Conservation (phyloP, 495 filamentous ascomycete species). For the Pyronema domesticum region DNA sequence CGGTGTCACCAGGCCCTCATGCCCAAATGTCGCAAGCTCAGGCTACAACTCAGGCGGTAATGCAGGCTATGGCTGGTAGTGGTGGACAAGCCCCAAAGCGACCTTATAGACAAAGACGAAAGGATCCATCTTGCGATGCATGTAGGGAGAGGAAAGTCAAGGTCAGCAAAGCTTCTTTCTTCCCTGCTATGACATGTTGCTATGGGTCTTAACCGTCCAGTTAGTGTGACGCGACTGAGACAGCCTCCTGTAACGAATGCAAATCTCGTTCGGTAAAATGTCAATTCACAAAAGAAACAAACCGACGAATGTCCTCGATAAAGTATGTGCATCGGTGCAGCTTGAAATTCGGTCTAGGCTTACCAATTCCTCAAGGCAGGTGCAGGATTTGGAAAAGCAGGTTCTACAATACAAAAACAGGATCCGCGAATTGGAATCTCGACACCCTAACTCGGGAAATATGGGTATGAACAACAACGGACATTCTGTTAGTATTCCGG, state of each 20-base stretch:
- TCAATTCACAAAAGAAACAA: constrained; percentile 98
- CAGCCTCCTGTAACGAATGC: constrained; percentile 88
- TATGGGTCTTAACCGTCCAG: not conserved
- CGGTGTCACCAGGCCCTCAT: constrained; percentile 23
- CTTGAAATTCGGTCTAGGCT: not conserved
- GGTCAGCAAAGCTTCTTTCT: constrained; percentile 27
- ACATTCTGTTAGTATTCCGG: constrained; percentile 45
- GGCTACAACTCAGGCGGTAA: constrained; percentile 15
- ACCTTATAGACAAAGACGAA: constrained; percentile 83
- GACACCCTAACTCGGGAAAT: constrained; percentile 30
- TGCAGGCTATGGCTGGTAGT: constrained; percentile 29
- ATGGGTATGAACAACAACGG: constrained; percentile 47
- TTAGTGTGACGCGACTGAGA: constrained; percentile 90
- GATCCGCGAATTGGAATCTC: constrained; percentile 21
- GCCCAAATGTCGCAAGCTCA: constrained; percentile 19
- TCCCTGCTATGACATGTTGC: not conserved
- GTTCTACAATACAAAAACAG: constrained; percentile 43
- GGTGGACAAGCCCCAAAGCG: constrained; percentile 51
- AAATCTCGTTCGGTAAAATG: constrained; percentile 87
- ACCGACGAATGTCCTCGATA: constrained; percentile 95
- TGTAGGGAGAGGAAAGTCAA: constrained; percentile 97
- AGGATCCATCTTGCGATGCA: constrained; percentile 95
- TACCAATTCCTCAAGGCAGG: constrained; percentile 39
- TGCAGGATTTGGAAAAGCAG: constrained; percentile 92
- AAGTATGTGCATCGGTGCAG: constrained; percentile 38